phyloP scores from a whole-genome alignment of 2,329 filamentous ascomycete species.

The Alternaria brassicicola region DNA sequence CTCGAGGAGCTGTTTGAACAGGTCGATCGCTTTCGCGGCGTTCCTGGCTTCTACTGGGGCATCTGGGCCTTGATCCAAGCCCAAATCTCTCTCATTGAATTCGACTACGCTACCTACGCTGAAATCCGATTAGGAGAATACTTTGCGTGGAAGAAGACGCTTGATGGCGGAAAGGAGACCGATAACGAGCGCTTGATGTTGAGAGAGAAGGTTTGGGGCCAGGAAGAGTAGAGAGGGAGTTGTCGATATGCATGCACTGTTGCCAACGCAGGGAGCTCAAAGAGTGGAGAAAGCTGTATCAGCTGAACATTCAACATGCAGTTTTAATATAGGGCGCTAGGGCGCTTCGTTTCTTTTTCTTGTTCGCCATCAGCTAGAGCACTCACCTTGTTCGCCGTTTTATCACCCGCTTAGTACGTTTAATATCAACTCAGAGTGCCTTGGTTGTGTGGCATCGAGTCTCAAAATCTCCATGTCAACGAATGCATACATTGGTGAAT shows the following conservation, averaged over 20 bases:
- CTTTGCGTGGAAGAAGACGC: conserved; percentile 85
- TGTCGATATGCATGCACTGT: background rate
- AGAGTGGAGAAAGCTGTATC: background rate
- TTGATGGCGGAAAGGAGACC: conserved; percentile 67
- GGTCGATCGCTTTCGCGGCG: conserved; percentile 84
- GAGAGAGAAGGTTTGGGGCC: conserved; percentile 80
- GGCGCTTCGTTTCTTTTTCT: background rate
- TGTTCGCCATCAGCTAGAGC: conserved; percentile 4
- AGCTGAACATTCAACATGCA: conserved; percentile 13
- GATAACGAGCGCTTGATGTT: conserved; percentile 63
- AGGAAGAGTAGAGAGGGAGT: conserved; percentile 50
- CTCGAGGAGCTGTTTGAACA: conserved; percentile 74
- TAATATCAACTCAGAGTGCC: conserved; percentile 5
- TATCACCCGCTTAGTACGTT: background rate
- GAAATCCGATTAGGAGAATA: conserved; percentile 87
- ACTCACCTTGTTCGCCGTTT: conserved; percentile 3
- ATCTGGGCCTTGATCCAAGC: conserved; percentile 97
- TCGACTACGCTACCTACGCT: conserved; percentile 93
- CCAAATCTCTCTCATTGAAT: conserved; percentile 92
- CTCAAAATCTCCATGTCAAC: no score
- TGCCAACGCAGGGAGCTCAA: background rate
- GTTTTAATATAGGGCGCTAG: background rate
- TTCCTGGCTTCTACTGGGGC: conserved; percentile 90
- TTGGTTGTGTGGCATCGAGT: background rate
- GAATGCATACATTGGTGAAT: no score